phyloP scores from a whole-genome alignment of 2,329 filamentous ascomycete species.

The Lasiodiplodia gonubiensis region DNA sequence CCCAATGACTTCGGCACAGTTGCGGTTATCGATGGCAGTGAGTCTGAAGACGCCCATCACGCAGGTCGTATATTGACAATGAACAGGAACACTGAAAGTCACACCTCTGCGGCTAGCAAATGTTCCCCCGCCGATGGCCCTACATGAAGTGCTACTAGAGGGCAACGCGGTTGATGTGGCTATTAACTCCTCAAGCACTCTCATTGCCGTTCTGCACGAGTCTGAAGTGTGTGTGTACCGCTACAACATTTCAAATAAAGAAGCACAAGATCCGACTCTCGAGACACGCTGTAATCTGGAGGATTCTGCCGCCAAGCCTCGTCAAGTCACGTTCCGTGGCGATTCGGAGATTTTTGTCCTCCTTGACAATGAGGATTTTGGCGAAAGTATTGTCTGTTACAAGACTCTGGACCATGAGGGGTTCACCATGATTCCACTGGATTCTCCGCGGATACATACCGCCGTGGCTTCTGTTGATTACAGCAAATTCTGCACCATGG shows the following conservation, averaged over 20 bases:
- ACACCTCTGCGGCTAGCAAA: constrained; percentile 85
- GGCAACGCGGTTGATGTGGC: constrained; percentile 75
- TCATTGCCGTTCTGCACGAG: constrained; percentile 74
- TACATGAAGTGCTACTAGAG: constrained; percentile 71
- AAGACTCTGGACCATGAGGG: constrained; percentile 13
- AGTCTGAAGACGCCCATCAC: constrained; percentile 35
- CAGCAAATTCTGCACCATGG: constrained; percentile 5
- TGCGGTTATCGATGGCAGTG: constrained; percentile 81
- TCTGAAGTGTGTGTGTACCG: constrained; percentile 70
- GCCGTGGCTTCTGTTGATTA: constrained; percentile 28
- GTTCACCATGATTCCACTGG: constrained; percentile 2
- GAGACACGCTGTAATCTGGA: constrained; percentile 32
- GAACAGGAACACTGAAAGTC: constrained; percentile 69
- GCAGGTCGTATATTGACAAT: constrained; percentile 30
- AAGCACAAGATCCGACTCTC: constrained; percentile 45
- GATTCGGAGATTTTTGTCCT: constrained; percentile 46
- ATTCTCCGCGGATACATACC: neutral
- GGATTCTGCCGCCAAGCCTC: constrained; percentile 37
- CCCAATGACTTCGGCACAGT: constrained; percentile 81
- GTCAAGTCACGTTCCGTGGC: constrained; percentile 56
- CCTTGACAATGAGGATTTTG: constrained; percentile 42
- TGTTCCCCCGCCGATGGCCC: constrained; percentile 89
- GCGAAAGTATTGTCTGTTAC: constrained; percentile 5
- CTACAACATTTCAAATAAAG: constrained; percentile 68
- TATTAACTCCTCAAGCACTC: constrained; percentile 56